Evolutionary conservation across 163 green algal genomes (phyloP).

Genomic region (Prototheca wickerhamii): DNA sequence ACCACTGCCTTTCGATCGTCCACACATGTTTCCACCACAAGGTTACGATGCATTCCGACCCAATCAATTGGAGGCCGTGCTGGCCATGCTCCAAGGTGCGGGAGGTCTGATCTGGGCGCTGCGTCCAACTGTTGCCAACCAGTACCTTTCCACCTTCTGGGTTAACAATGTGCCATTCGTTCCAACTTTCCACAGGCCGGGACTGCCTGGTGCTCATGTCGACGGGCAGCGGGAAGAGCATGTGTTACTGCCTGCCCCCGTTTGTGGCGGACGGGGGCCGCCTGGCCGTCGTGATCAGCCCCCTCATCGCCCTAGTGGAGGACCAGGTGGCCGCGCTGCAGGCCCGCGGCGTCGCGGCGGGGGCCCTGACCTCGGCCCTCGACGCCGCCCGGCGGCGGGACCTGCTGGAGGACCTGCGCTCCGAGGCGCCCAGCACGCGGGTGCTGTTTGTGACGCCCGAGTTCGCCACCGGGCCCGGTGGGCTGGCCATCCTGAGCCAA

Average conservation of each 20-base stretch:
- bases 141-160: too few species aligned
- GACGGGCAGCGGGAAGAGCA: conserved; percentile 50
- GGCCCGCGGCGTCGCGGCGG: conserved; percentile 36
- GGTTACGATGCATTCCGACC: conserved; percentile 37
- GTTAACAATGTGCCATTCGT: too few species aligned
- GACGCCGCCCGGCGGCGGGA: conserved; percentile 21
- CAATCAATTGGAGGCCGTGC: conserved; percentile 46
- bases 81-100: conserved; percentile 27
- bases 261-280: conserved; percentile 27
- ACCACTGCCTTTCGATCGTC: too few species aligned
- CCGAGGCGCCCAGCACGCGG: not conserved
- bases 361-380: conserved; percentile 44
- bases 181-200: not conserved
- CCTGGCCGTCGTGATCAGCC: conserved; percentile 59
- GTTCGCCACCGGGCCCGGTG: conserved; percentile 41
- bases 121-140: too few species aligned
- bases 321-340: conserved; percentile 56
- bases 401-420: conserved; percentile 32
- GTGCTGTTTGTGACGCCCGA: conserved; percentile 71
- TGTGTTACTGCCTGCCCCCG: conserved; percentile 65
- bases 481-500: conserved; percentile 25
- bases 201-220: conserved; percentile 11
- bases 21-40: conserved; percentile 5
- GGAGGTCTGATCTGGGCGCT: not conserved
- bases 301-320: conserved; percentile 69